Conservation (phyloP, 2,329 filamentous ascomycete genomes). For the Tolypocladium pustulatum region DNA sequence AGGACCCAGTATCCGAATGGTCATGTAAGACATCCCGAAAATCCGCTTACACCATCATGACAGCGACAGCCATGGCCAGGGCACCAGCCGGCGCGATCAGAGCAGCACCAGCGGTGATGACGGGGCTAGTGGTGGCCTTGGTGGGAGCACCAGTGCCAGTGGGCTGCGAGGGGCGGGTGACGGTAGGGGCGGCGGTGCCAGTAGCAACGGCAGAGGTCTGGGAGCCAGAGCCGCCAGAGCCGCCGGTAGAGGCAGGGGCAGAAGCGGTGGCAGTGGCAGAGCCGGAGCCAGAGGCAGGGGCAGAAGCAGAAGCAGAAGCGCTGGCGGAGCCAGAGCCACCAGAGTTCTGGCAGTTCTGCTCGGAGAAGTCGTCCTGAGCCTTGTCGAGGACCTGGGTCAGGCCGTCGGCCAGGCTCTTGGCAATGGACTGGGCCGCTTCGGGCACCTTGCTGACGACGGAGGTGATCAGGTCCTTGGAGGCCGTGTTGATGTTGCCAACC, state of each 20-base stretch:
- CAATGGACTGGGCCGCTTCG: conserved; percentile 15
- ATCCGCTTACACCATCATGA: conserved; percentile 2
- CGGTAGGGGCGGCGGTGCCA: not conserved
- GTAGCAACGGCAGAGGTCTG: not conserved
- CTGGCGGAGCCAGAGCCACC: not conserved
- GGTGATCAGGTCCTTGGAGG: conserved; percentile 16
- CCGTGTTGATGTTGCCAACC: conserved; percentile 12
- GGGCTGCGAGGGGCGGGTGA: conserved; percentile 1
- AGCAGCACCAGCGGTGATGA: conserved; percentile 8
- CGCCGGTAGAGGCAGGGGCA: not conserved
- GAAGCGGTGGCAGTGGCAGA: not conserved
- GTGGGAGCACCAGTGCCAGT: conserved; percentile 1
- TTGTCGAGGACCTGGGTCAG: conserved; percentile 13
- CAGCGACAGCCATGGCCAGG: conserved; percentile 7
- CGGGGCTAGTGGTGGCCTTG: not conserved
- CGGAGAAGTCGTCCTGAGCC: conserved; percentile 13
- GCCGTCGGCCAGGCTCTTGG: conserved; percentile 12
- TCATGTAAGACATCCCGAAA: not conserved
- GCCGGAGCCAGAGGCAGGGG: not conserved
- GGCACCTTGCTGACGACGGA: conserved; percentile 19
- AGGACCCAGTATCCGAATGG: not conserved
- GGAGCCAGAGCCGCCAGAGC: not conserved
- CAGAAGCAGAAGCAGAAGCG: not conserved
- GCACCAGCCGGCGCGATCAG: conserved; percentile 7
- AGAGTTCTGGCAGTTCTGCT: conserved; percentile 18